Percentiles rank a stretch among this genome's conserved stretches.
Conservation (phyloP, 805 yeast species). For the Suhomyces sp. region DNA sequence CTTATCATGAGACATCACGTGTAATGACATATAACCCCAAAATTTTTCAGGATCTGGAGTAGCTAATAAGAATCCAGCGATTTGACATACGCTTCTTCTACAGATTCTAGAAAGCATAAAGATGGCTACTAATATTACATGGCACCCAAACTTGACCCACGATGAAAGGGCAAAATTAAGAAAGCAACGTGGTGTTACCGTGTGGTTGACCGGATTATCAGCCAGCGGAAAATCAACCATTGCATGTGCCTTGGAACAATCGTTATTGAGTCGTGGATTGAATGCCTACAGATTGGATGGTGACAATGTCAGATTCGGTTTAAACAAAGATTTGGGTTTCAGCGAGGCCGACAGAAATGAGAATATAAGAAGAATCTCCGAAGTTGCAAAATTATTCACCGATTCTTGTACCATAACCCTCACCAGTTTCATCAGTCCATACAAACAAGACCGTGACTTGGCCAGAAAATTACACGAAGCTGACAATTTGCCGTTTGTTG, state of each 20-base stretch:
- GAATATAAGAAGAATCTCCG: conserved; percentile 91
- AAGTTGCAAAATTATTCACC: conserved; percentile 90
- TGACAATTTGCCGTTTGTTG: conserved; percentile 77
- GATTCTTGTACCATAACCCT: conserved; percentile 87
- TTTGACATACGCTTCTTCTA: not conserved
- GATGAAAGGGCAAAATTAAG: conserved; percentile 70
- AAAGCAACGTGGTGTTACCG: conserved; percentile 82
- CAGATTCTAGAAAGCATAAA: conserved; percentile 5
- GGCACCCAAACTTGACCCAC: conserved; percentile 90
- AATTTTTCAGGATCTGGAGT: not conserved
- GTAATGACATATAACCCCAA: conserved; percentile 3
- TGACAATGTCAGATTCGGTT: conserved; percentile 90
- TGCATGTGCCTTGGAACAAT: conserved; percentile 91
- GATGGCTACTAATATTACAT: conserved; percentile 95
- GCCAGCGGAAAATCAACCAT: conserved; percentile 95
- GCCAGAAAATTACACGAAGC: conserved; percentile 84
- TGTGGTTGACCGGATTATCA: conserved; percentile 94
- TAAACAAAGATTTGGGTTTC: conserved; percentile 93
- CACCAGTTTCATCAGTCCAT: conserved; percentile 92
- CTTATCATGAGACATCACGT: conserved; percentile 4
- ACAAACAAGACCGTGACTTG: conserved; percentile 74
- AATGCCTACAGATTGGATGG: conserved; percentile 89
- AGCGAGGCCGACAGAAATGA: conserved; percentile 89
- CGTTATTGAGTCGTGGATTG: conserved; percentile 63
- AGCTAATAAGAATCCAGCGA: not conserved